Evolutionary conservation across 116 monocot species (phyloP), one percentile per base, ranked within the genome.

Genomic region (Cymodocea nodosa): DNA sequence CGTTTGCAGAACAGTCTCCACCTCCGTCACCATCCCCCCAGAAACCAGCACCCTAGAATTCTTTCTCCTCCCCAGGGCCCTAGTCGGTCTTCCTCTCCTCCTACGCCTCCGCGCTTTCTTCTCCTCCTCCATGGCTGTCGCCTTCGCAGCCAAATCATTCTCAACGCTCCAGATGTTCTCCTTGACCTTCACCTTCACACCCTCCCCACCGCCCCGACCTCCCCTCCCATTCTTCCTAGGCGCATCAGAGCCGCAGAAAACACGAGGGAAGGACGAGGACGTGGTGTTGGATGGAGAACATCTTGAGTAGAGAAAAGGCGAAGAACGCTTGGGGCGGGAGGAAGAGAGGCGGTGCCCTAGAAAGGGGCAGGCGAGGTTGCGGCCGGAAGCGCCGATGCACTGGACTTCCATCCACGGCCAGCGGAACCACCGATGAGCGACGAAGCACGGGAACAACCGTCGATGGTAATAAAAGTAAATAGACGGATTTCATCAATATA

Each of bases 121-220:
- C 59, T 36, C 52, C 64, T 40, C 60, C 56, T 68, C 76, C 20
- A 49, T 73, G 51, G 39, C 58, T n/a, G 64, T 64, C 18, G 62
- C 73, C 74, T 22, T 64, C 23, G 66, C 63, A 7, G 85, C 82
- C 48, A 72, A 48, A 8, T 94, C 85, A 69, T 95, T 90, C 69
- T 95, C 95, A 40, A 90, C 37, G 84, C 90, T 90, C 95, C 95
- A 95, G 6, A 95, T 70, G 34, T 95, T 95, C 39, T 87, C 84
- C 76, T 95, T 95, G 75, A 56, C 74, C 73, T 73, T 88, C 12
- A 63, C 72, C 71, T 54, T 75, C 57, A 72, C n/a, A 23, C 64
- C 36, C 15, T 16, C 51, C 24, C 64, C 64, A 10, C 50, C 22
- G 8, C 64, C 51, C 4, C 49, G 7, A 19, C 22, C 4, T 49